Conservation (phyloP, 2,329 filamentous ascomycete species). For the Aspergillus jensenii region DNA sequence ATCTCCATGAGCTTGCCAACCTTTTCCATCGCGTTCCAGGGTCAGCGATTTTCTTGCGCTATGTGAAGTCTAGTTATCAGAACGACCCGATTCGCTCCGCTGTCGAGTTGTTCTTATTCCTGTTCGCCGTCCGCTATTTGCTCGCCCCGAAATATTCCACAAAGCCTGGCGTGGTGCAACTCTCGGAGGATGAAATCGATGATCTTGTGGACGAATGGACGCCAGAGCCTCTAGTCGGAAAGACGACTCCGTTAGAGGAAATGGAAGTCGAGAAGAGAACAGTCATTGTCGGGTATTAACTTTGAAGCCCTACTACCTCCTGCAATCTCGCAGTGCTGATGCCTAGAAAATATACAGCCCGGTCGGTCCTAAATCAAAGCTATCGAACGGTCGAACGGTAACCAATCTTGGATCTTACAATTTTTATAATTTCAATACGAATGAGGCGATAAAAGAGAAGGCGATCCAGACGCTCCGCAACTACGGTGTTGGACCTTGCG, state of each 20-base stretch:
- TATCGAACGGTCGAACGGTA: slow-evolving; percentile 84
- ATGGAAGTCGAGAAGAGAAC: slow-evolving; percentile 80
- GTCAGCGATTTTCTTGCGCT: slow-evolving; percentile 89
- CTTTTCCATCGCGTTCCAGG: slow-evolving; percentile 89
- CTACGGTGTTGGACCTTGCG: slow-evolving; percentile 95
- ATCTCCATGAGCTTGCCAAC: slow-evolving; percentile 56
- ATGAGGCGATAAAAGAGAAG: slow-evolving; percentile 90
- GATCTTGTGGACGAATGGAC: slow-evolving; percentile 96
- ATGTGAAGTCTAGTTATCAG: slow-evolving; percentile 96
- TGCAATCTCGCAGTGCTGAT: slow-evolving; percentile 9
- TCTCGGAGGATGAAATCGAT: slow-evolving; percentile 95
- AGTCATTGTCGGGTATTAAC: slow-evolving; percentile 76
- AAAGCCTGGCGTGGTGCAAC: slow-evolving; percentile 83
- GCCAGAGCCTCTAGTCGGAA: slow-evolving; percentile 83
- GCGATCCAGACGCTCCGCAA: slow-evolving; percentile 90
- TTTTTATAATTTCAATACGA: slow-evolving; percentile 94
- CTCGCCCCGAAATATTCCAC: slow-evolving; percentile 91
- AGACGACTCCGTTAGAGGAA: slow-evolving; percentile 72
- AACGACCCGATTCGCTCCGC: slow-evolving; percentile 92
- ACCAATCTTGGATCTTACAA: slow-evolving; percentile 94
- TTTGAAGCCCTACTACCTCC: background rate
- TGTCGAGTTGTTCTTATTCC: slow-evolving; percentile 87
- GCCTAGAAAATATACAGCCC: slow-evolving; percentile 54
- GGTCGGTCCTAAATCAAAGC: slow-evolving; percentile 84
- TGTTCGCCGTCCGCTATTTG: slow-evolving; percentile 94